Evolutionary conservation across 371 early-diverging fungal species (phyloP).

Genomic region (Synchytrium microbalum): DNA sequence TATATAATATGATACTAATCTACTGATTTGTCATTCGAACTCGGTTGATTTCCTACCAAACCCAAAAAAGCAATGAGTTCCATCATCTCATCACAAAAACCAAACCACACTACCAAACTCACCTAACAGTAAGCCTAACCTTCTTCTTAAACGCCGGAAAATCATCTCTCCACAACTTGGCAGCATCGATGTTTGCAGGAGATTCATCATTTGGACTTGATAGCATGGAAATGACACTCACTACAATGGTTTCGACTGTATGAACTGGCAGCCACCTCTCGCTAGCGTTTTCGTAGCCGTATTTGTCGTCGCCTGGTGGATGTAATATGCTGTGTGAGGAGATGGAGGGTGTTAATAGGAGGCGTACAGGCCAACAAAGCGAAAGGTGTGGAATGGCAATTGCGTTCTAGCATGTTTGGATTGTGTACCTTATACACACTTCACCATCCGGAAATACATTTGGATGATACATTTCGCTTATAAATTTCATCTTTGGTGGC

Average conservation of each 20-base stretch:
- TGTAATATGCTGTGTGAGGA: conserved; percentile 2
- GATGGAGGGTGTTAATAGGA: conserved; percentile 4
- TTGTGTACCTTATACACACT: conserved; percentile 78
- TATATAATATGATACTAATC: too few species aligned
- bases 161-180: conserved; percentile 63
- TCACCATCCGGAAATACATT: conserved; percentile 78
- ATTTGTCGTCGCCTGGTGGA: conserved; percentile 61
- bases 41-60: too few species aligned
- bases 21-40: too few species aligned
- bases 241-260: conserved; percentile 86
- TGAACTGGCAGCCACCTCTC: conserved; percentile 94
- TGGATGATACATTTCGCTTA: conserved; percentile 67
- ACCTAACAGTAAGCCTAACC: conserved; percentile 28
- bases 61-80: too few species aligned
- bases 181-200: conserved; percentile 52
- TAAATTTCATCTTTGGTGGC: conserved; percentile 81
- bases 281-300: conserved; percentile 80
- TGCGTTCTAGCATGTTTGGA: too few species aligned
- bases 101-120: too few species aligned
- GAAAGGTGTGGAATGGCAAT: too few species aligned
- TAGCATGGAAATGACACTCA: conserved; percentile 82
- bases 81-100: too few species aligned
- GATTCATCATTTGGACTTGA: conserved; percentile 89
- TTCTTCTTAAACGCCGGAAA: conserved; percentile 60
- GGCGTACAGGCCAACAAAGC: conserved; percentile 6